Conservation (phyloP, 1,284 basidiomycete species). For the Puccinia triticina region DNA sequence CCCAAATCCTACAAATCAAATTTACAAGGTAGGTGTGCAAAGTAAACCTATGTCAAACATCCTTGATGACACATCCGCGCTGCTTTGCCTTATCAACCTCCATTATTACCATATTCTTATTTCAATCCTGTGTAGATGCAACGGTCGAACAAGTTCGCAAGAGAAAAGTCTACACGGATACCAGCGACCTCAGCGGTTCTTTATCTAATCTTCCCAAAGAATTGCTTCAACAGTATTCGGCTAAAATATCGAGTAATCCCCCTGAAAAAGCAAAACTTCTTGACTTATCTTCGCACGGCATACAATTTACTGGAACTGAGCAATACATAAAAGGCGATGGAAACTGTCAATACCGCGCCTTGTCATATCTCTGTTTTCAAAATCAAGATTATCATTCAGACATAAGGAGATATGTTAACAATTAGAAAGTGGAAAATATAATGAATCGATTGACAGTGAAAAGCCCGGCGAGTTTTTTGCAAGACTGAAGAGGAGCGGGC, state of each 20-base stretch:
- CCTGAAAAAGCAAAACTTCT: not conserved
- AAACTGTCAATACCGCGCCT: conserved; percentile 5
- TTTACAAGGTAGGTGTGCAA: no score
- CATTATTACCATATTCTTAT: no score
- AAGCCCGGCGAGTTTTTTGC: not conserved
- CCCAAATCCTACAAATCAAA: no score
- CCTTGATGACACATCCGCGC: no score
- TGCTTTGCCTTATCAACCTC: no score
- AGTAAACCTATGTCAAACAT: no score
- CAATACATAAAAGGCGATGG: not conserved
- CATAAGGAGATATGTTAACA: not conserved
- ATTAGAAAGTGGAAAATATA: not conserved
- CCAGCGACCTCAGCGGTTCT: not conserved
- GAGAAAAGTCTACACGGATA: no score
- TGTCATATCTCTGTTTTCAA: not conserved
- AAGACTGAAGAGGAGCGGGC: not conserved
- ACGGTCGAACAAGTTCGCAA: no score
- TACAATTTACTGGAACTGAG: not conserved
- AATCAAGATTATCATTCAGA: not conserved
- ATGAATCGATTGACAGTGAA: not conserved
- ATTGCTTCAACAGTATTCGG: no score
- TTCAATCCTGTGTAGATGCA: no score
- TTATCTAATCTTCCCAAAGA: not conserved
- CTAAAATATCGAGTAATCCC: not conserved
- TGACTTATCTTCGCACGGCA: not conserved